A percentile compares a stretch with the other conserved stretches of the same genome.
These are phyloP conservation scores for Fagus sylvatica DNA, from an alignment of 306 rosid genomes.

Conservation along the genomic window DNA sequence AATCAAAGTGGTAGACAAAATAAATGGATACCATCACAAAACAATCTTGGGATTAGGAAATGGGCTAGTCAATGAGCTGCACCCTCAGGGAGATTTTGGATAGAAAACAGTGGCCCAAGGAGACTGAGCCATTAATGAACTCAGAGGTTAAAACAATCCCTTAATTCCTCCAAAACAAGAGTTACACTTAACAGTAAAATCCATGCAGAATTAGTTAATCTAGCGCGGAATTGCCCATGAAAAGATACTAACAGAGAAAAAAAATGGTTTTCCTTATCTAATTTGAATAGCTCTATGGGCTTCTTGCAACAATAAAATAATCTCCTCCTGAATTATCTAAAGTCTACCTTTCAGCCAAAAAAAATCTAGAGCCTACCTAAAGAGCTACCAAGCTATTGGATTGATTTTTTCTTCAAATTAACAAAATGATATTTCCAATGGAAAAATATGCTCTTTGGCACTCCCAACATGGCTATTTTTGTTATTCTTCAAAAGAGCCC, in stretches of 20 bases:
- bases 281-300: not conserved
- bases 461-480: no score
- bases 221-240: not conserved
- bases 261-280: not conserved
- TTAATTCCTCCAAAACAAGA: not conserved
- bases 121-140: not conserved
- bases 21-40: not conserved
- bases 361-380: no score
- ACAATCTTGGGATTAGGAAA: not conserved
- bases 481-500: not conserved
- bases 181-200: not conserved
- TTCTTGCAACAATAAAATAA: not conserved
- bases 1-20: not conserved
- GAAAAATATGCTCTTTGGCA: no score
- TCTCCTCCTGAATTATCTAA: not conserved
- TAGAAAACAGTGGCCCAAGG: slow-evolving; percentile 1
- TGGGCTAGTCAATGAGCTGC: not conserved
- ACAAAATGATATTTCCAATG: no score
- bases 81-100: not conserved
- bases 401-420: no score
- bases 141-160: not conserved
- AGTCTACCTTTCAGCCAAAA: no score
- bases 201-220: not conserved
- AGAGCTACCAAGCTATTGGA: not conserved
- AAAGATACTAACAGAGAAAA: not conserved